Evolutionary conservation across 441 rosid species (phyloP).

Genomic region (Arabidopsis hybrid): DNA sequence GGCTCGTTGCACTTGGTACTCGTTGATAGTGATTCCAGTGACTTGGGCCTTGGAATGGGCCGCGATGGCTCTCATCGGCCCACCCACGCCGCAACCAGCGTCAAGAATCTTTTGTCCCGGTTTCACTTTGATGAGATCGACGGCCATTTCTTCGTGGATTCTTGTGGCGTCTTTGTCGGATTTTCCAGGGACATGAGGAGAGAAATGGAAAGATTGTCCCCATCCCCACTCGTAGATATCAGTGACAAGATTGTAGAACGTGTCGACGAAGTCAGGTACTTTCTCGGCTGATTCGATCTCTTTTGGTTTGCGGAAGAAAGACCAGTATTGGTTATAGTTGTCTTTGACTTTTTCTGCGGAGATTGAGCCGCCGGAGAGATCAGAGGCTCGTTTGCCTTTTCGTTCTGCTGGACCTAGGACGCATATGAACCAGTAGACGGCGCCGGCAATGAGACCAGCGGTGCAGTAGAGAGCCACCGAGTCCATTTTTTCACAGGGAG

Average conservation of each 20-base stretch:
- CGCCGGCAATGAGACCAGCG: slow-evolving; percentile 68
- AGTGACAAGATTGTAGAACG: slow-evolving; percentile 88
- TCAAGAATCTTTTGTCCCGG: slow-evolving; percentile 71
- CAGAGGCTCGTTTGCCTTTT: slow-evolving; percentile 70
- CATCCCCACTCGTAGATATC: slow-evolving; percentile 99
- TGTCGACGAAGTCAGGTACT: slow-evolving; percentile 89
- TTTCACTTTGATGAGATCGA: slow-evolving; percentile 65
- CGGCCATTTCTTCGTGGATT: slow-evolving; percentile 85
- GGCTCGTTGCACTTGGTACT: slow-evolving; percentile 90
- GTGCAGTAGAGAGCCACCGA: slow-evolving; percentile 71
- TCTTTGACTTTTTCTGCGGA: slow-evolving; percentile 82
- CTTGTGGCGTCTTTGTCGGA: slow-evolving; percentile 86
- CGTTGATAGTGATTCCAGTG: slow-evolving; percentile 92
- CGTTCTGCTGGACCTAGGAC: slow-evolving; percentile 83
- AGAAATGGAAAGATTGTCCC: slow-evolving; percentile 98
- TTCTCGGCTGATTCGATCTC: slow-evolving; percentile 82
- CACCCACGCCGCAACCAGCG: slow-evolving; percentile 94
- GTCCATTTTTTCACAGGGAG: slow-evolving; percentile 43
- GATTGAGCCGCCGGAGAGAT: slow-evolving; percentile 93
- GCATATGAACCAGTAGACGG: slow-evolving; percentile 89
- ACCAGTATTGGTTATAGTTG: slow-evolving; percentile 84
- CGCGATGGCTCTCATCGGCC: slow-evolving; percentile 96
- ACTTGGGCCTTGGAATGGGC: slow-evolving; percentile 81
- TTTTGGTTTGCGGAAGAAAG: slow-evolving; percentile 85
- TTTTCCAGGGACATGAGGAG: slow-evolving; percentile 71